A percentile compares a stretch with the other conserved stretches of the same genome.
phyloP scores from a whole-genome alignment of 768 basidiomycete genomes.

The Xerocomellus dryophilus region DNA sequence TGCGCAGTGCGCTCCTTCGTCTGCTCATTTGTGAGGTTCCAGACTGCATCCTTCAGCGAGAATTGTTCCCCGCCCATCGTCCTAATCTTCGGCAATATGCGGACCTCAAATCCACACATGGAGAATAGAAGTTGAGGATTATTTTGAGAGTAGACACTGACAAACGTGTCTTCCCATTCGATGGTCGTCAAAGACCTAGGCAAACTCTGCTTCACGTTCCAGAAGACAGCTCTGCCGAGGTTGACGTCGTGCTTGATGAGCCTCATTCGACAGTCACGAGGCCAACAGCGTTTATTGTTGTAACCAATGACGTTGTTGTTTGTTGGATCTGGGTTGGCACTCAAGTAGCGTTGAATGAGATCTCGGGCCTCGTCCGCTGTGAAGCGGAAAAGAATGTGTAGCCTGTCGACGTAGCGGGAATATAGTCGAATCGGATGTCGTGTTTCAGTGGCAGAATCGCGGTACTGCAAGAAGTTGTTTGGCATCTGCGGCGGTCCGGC shows the following conservation, averaged over 20 bases:
- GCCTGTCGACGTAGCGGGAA: conserved; percentile 91
- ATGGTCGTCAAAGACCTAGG: conserved; percentile 96
- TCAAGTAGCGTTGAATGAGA: conserved; percentile 95
- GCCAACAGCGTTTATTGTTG: conserved; percentile 99
- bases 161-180: conserved; percentile 98
- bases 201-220: conserved; percentile 98
- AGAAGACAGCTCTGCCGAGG: conserved; percentile 95
- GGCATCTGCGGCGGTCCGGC: conserved; percentile 97
- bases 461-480: conserved; percentile 97
- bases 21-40: conserved; percentile 96
- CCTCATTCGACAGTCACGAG: conserved; percentile 97
- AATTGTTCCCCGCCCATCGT: conserved; percentile 96
- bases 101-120: conserved; percentile 98
- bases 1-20: conserved; percentile 97
- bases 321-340: conserved; percentile 96
- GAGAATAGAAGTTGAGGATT: conserved; percentile 98
- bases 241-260: conserved; percentile 99
- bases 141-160: conserved; percentile 95
- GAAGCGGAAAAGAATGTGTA: conserved; percentile 97
- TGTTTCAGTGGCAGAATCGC: conserved; percentile 92
- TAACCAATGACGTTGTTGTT: conserved; percentile 99
- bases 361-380: conserved; percentile 96
- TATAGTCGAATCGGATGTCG: conserved; percentile 97
- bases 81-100: conserved; percentile 94
- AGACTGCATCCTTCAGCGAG: conserved; percentile 92